A percentile compares a stretch with the other conserved stretches of the same genome.
Conservation (phyloP, 2,329 filamentous ascomycete species). For the Phaeosphaeriaceae sp. region DNA sequence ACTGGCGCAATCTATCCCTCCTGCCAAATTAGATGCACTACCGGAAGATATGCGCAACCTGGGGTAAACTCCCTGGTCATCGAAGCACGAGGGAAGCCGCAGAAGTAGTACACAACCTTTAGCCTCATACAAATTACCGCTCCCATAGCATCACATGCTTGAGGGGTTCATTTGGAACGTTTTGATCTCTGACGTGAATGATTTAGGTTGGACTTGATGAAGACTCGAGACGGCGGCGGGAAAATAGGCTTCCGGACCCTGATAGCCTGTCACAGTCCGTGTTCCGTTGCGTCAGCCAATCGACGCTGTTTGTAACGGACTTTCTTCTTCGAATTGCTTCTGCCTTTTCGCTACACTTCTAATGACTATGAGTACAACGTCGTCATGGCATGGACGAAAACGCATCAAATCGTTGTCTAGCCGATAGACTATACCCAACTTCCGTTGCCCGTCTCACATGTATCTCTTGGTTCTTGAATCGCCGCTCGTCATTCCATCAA, state of each 20-base stretch:
- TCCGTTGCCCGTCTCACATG: conserved; percentile 21
- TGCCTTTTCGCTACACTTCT: conserved; percentile 9
- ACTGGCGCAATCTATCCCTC: conserved; percentile 32
- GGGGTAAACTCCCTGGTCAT: conserved; percentile 35
- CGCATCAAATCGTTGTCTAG: conserved; percentile 1
- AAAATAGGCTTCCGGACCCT: conserved; percentile 11
- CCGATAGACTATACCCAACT: conserved; percentile 20
- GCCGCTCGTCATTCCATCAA: conserved; percentile 17
- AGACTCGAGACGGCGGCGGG: conserved; percentile 12
- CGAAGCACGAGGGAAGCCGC: conserved; percentile 31
- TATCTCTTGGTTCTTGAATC: conserved; percentile 22
- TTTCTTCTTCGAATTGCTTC: conserved; percentile 15
- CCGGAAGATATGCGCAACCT: conserved; percentile 43
- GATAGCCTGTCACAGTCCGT: neutral
- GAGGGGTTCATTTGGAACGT: conserved; percentile 17
- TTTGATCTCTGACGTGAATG: conserved; percentile 19
- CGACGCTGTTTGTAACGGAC: conserved; percentile 8
- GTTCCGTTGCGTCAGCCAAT: conserved; percentile 1
- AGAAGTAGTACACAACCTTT: conserved; percentile 13
- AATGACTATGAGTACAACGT: conserved; percentile 6
- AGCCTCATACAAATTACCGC: conserved; percentile 25
- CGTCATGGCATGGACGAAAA: conserved; percentile 6
- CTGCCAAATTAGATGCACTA: conserved; percentile 28
- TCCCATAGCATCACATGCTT: conserved; percentile 28
- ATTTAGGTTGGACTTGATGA: conserved; percentile 17